These are phyloP conservation scores for Trametes gibbosa DNA, from an alignment of 768 basidiomycete species.

Conservation along the genomic window DNA sequence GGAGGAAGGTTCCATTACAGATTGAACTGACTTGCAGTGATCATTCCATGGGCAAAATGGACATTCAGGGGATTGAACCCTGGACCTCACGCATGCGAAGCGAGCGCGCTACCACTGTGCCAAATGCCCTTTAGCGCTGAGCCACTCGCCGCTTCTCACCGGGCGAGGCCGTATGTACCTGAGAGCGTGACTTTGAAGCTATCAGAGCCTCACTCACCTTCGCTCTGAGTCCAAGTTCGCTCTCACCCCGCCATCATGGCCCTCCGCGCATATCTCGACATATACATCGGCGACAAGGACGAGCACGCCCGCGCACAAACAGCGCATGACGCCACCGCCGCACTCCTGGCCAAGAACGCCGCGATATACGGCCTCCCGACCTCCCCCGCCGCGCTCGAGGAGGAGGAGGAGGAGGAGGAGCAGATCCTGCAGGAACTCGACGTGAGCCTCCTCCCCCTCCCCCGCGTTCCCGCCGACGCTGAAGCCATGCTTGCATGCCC, in stretches of 20 bases:
- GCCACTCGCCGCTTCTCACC: too few species aligned
- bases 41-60: constrained; percentile 20
- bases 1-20: too few species aligned
- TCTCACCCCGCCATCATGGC: not conserved
- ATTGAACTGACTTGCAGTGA: too few species aligned
- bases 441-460: constrained; percentile 23
- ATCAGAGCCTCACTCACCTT: too few species aligned
- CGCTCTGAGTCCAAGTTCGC: too few species aligned
- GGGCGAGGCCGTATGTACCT: too few species aligned
- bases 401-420: constrained; percentile 42
- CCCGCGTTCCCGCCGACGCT: not conserved
- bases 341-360: constrained; percentile 37
- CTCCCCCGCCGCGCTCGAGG: constrained; percentile 37
- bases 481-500: too few species aligned
- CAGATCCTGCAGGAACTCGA: constrained; percentile 40
- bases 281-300: constrained; percentile 39
- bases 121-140: too few species aligned
- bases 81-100: too few species aligned
- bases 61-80: constrained; percentile 34
- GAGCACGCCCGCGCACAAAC: constrained; percentile 26
- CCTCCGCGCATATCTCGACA: constrained; percentile 35
- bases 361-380: constrained; percentile 43
- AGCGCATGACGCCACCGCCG: constrained; percentile 32
- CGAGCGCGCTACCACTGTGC: too few species aligned
- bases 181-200: too few species aligned